Evolutionary conservation across 352 stramenopile species (phyloP), one percentile per base, ranked within the genome.

Genomic region (Hyphochytrium catenoides): DNA sequence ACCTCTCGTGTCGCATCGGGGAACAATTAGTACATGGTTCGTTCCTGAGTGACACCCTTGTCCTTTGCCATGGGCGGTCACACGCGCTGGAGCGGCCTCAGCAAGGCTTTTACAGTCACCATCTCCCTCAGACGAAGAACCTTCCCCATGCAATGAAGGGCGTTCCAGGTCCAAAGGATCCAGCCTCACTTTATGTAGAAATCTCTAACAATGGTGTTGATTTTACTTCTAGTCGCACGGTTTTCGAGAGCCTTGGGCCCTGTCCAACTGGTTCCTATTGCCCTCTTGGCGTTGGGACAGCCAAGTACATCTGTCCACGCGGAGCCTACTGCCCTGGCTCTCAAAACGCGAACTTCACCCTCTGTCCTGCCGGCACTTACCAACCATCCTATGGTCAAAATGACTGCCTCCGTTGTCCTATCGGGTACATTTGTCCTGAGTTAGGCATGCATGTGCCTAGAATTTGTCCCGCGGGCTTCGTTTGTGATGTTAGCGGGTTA

Each of bases 171-270:
- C 37, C 8, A n/a, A 5, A 48, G 18, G 5, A 26, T 22, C 18
- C 14, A 30, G 24, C 15, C 16, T 18, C 42, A 8, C 9, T 72
- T 3, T 64, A 83, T 14, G 61, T 96, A 22, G 64, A 87, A 41
- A 52, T 95, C 12, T 87, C 83, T 8, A 95, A 93, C 54, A 96
- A 96, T 54, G 81, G 70, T 17, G 49, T 68, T n/a, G 86, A 94
- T 46, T 94, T 85, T 42, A 87, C 78, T 11, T 69, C 47, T 8
- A 75, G 73, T 26, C 56, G 71, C 37, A 21, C 57, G 4, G 50
- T 46, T 39, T 62, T 94, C 52, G 52, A 89, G 33, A 66, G 74
- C 32, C 46, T 66, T 25, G 66, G 61, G 0, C 55, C 49, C 2
- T 94, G 82, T 56, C 75, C 78, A 3, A 67, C 60, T 4, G 82